These are phyloP conservation scores for Geotrichum histeridarum DNA, from an alignment of 1,139 yeast genomes.

Conservation along the genomic window DNA sequence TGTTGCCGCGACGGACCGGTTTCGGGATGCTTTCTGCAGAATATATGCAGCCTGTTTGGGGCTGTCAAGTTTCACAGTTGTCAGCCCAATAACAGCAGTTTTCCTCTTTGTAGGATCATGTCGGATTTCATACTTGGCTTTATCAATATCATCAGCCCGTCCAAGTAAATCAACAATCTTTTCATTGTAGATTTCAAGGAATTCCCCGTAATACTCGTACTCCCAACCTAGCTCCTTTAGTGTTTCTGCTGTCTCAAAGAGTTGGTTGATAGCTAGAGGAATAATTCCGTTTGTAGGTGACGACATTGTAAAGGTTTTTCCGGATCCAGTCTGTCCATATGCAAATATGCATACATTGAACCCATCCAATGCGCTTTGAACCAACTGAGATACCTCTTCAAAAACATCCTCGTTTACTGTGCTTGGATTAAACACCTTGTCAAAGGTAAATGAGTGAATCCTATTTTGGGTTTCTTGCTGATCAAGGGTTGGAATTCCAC, in stretches of 20 bases:
- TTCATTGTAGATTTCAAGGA: slow-evolving; percentile 87
- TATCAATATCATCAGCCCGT: slow-evolving; percentile 27
- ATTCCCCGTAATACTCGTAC: slow-evolving; percentile 64
- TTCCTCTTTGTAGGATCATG: slow-evolving; percentile 54
- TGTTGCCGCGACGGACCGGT: slow-evolving; percentile 72
- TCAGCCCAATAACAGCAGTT: slow-evolving; percentile 60
- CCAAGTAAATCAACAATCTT: slow-evolving; percentile 62
- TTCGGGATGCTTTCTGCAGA: slow-evolving; percentile 51
- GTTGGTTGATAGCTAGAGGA: slow-evolving; percentile 67
- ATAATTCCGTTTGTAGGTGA: slow-evolving; percentile 72
- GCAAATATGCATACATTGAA: slow-evolving; percentile 91
- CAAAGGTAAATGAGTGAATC: slow-evolving; percentile 54
- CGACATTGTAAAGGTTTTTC: slow-evolving; percentile 86
- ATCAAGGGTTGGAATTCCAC: slow-evolving; percentile 19
- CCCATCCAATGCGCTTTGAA: slow-evolving; percentile 88
- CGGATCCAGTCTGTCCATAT: slow-evolving; percentile 97
- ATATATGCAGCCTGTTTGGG: slow-evolving; percentile 49
- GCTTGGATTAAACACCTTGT: slow-evolving; percentile 60
- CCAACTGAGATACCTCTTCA: slow-evolving; percentile 77
- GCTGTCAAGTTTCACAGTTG: slow-evolving; percentile 46
- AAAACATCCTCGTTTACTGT: slow-evolving; percentile 60
- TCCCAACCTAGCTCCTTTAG: slow-evolving; percentile 58
- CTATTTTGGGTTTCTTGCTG: slow-evolving; percentile 32
- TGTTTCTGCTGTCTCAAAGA: slow-evolving; percentile 55
- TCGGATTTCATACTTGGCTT: slow-evolving; percentile 59